Base-by-base conservation (phyloP, 164 flowering plant species). In the Stephania japonica region DNA sequence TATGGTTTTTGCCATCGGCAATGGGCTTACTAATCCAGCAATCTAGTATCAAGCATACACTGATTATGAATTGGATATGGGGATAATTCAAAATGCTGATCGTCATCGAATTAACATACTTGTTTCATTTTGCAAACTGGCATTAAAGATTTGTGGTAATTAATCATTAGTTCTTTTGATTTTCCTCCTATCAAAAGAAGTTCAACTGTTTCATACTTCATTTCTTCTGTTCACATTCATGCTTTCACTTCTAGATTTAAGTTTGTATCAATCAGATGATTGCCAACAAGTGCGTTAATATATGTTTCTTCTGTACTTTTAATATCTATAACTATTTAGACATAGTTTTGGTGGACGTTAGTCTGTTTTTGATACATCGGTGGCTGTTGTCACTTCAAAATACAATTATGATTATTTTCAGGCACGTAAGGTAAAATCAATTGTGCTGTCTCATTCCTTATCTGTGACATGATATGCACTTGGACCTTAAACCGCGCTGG, bases 401-500 rank as follows among this genome's bases (percentile, higher is more conserved):
- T 72, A 11, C 73, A 38, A 9, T 42, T 32, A 16, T 68, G 67
- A 27, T 27, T 25, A 41, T 56, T 71, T 76, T 74, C 82, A 89
- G 97, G 86, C 26, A 70, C 81, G 13, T 63, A 76, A 0, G 91
- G 87, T 21, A 81, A 71, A 75, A 47, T 68, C 10, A 72, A 88
- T 65, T 92, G 97, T 69, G 14, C 72, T 67, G 53, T 80, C 25
- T 81, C 94, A 2, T 88, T 76, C 43, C 4, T 26, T 38, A 62
- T 80, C 47, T 92, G 97, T 83, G 85, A 63, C 70, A 32, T 63
- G 26, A 79, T 92, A 68, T 92, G 90, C 81, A 73, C 73, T 59
- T 38, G 61, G 5, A 89, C 90, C 77, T 12, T 89, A 82, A 6
- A 7, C 2, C 21, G 78, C 50, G 84, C 82, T 61, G 91, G 91